A percentile compares a stretch with the other conserved stretches of the same genome.
Conservation (phyloP, 1,284 basidiomycete genomes). For the Grifola frondosa region DNA sequence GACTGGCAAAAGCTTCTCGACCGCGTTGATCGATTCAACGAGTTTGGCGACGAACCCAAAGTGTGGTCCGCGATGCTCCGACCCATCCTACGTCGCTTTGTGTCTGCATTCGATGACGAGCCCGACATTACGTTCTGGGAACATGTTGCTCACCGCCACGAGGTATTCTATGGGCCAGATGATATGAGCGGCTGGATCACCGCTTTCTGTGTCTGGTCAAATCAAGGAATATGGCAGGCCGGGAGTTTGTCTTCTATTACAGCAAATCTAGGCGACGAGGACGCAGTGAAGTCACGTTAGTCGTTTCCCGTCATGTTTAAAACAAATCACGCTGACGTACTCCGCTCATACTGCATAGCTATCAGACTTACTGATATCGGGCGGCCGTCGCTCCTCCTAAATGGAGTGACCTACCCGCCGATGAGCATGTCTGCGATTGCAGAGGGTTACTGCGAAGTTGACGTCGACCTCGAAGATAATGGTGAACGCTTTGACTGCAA, state of each 20-base stretch:
- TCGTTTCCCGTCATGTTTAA: background rate
- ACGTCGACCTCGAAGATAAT: conserved; percentile 39
- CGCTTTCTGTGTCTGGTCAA: conserved; percentile 39
- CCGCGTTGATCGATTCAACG: conserved; percentile 35
- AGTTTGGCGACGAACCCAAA: conserved; percentile 34
- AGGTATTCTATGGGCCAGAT: conserved; percentile 20
- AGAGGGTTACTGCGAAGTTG: conserved; percentile 36
- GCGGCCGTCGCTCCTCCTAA: conserved; percentile 26
- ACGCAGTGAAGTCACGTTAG: background rate
- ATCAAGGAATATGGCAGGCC: conserved; percentile 35
- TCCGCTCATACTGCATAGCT: no score
- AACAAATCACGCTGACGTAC: no score
- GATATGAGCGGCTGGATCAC: conserved; percentile 37
- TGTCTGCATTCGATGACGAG: conserved; percentile 34
- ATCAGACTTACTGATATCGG: background rate
- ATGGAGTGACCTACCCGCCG: conserved; percentile 36
- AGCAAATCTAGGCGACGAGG: background rate
- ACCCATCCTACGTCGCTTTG: conserved; percentile 37
- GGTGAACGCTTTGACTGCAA: conserved; percentile 31
- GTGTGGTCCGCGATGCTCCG: conserved; percentile 36
- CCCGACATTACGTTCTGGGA: conserved; percentile 39
- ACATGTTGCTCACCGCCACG: conserved; percentile 21
- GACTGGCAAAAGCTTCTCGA: conserved; percentile 37
- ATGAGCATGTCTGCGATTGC: conserved; percentile 35
- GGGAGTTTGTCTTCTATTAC: background rate